Evolutionary conservation across 306 rosid species (phyloP).

Genomic region (Quercus alba): DNA sequence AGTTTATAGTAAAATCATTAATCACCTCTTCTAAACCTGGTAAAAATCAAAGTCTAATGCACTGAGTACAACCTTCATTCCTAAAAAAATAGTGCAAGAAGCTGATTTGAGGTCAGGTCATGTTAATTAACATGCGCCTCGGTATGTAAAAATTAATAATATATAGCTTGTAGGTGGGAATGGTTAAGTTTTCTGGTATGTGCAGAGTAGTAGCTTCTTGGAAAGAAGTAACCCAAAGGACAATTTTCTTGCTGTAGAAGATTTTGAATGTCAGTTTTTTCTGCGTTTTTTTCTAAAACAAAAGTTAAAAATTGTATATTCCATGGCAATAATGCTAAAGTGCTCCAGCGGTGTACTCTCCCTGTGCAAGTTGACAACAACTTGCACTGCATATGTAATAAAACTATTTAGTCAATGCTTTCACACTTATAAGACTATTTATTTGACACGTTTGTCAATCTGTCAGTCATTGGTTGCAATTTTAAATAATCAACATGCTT

Average conservation of each 20-base stretch:
- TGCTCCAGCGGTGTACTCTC: conserved; percentile 15
- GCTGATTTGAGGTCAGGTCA: not conserved
- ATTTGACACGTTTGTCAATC: conserved; percentile 30
- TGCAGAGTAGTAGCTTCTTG: not conserved
- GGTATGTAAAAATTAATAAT: not conserved
- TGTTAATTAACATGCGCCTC: not conserved
- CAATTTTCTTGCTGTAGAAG: not conserved
- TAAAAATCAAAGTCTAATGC: no score
- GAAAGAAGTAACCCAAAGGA: not conserved
- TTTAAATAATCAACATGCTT: conserved; percentile 17
- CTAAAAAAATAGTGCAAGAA: not conserved
- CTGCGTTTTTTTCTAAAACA: not conserved
- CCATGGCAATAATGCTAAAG: conserved; percentile 12
- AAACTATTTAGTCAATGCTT: conserved; percentile 38
- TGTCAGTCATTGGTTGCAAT: conserved; percentile 18
- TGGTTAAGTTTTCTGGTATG: not conserved
- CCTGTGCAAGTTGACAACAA: conserved; percentile 6
- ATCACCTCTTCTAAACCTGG: no score
- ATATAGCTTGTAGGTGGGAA: not conserved
- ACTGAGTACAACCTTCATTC: no score
- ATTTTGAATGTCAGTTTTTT: not conserved
- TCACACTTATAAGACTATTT: conserved; percentile 11
- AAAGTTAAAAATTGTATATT: not conserved
- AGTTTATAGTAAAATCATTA: no score
- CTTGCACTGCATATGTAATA: conserved; percentile 20